Conservation (phyloP, 2,329 filamentous ascomycete species). For the Calonectria pauciramosa region DNA sequence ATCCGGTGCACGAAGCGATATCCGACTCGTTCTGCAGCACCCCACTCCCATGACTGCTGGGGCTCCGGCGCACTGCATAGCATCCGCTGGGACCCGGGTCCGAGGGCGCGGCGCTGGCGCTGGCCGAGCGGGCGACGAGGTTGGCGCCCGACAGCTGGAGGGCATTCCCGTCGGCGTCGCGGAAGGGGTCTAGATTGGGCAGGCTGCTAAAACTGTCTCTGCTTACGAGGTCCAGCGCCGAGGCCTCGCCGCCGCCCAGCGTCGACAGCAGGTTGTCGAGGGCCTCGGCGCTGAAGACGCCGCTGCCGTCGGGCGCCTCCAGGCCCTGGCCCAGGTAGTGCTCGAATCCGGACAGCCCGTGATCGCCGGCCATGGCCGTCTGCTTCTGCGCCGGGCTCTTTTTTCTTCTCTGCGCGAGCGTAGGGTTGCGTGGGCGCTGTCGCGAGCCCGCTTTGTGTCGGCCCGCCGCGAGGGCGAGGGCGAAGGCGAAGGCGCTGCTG, state of each 20-base stretch:
- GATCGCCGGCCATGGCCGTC: slow-evolving; percentile 5
- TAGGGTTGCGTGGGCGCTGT: not conserved
- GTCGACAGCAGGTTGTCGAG: slow-evolving; percentile 16
- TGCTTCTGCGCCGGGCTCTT: too few species aligned
- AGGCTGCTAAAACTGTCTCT: not conserved
- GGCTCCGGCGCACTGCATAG: not conserved
- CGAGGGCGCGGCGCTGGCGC: not conserved
- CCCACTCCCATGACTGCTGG: slow-evolving; percentile 22
- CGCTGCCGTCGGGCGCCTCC: not conserved
- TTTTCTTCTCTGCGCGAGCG: not conserved
- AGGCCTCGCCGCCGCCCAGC: slow-evolving; percentile 3
- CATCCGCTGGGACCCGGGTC: slow-evolving; percentile 11
- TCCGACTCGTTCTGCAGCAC: slow-evolving; percentile 14
- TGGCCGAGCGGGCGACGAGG: not conserved
- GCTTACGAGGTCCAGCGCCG: slow-evolving; percentile 5
- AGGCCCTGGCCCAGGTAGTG: not conserved
- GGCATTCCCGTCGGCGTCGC: not conserved
- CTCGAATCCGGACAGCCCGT: slow-evolving; percentile 3
- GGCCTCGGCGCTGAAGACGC: slow-evolving; percentile 1
- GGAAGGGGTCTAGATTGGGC: not conserved
- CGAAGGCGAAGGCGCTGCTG: not conserved
- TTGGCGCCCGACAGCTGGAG: not conserved
- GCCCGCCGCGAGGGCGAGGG: not conserved
- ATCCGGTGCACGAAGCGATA: slow-evolving; percentile 8
- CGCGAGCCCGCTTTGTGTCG: slow-evolving; percentile 2